Base-by-base conservation (phyloP, 768 basidiomycete genomes). In the Boletales sp. region DNA sequence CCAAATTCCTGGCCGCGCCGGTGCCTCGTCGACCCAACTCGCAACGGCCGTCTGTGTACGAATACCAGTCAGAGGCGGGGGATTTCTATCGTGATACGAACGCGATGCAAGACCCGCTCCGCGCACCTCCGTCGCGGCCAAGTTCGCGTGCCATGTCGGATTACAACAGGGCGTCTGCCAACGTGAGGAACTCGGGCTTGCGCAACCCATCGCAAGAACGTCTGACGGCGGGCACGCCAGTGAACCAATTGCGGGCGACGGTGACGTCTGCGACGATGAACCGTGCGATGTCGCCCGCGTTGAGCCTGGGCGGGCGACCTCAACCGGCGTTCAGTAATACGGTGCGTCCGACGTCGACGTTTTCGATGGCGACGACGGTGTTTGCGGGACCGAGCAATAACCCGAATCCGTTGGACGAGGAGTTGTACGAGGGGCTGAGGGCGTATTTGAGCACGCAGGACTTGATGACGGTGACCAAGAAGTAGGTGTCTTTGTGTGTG, bases 401-500 rank as follows among this genome's bases (percentile, higher is more conserved):
- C 57, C 71, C 79, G 8, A 73, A 82, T 41, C 84, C 85, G 12
- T 73, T 68, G 0, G 81, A 87, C 57, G 82, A 83, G 13, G 83
- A 84, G 56, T 57, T 87, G 39, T 70, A 83, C 55, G 74, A 64
- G 14, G 76, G 80, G 15, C 66, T 86, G 15, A 72, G 79, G 46
- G 72, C 72, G 19, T 84, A 82, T 59, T 59, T 87, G 49, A 78
- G 82, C 45, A 78, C 79, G 19, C 82, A 85, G 58, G 83, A 87
- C 62, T 63, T 86, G 56, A 84, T 87, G 84, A 76, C 74, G n/a
- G 82, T 87, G 41, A 83, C 81, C 55, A 83, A 83, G 73, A 83
- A 81, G 79, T 84, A 56, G 60, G 81, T 3, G 2, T 44, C 12
- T 39, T 11, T 40, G 25, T 46, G 37, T 10, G n/a, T 36, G 8